These are phyloP conservation scores for Colletotrichum siamense DNA, from an alignment of 2,329 filamentous ascomycete genomes.

Conservation along the genomic window DNA sequence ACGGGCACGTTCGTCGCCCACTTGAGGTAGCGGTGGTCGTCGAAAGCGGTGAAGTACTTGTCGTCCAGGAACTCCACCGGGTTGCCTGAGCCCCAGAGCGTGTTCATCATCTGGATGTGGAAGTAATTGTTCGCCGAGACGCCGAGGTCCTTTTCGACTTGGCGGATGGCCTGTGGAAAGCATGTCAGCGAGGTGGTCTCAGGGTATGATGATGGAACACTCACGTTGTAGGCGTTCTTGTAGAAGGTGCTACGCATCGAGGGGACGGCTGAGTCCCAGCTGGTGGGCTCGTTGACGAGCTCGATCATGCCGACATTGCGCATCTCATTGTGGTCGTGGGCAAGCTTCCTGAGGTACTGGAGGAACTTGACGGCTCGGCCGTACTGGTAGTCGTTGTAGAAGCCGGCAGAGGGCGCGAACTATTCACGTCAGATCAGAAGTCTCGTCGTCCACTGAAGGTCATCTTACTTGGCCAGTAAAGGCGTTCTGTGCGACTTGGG, in stretches of 20 bases:
- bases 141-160: slow-evolving; percentile 48
- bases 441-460: not conserved
- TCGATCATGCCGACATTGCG: slow-evolving; percentile 64
- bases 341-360: slow-evolving; percentile 57
- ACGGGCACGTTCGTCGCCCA: slow-evolving; percentile 47
- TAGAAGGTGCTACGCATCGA: slow-evolving; percentile 50
- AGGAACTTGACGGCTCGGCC: slow-evolving; percentile 60
- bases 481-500: slow-evolving; percentile 49
- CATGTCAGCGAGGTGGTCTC: not conserved
- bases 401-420: slow-evolving; percentile 43
- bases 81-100: slow-evolving; percentile 61
- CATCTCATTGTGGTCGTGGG: slow-evolving; percentile 54
- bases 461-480: slow-evolving; percentile 48
- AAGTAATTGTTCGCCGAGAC: slow-evolving; percentile 48
- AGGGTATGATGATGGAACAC: not conserved
- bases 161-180: slow-evolving; percentile 46
- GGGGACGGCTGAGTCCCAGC: slow-evolving; percentile 34
- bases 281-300: slow-evolving; percentile 63
- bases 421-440: not conserved
- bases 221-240: slow-evolving; percentile 41
- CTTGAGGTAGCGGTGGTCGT: slow-evolving; percentile 66
- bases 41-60: slow-evolving; percentile 53
- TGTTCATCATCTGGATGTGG: slow-evolving; percentile 57
- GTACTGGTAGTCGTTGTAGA: slow-evolving; percentile 63
- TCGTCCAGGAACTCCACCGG: slow-evolving; percentile 50